These are phyloP conservation scores for Fusarium sp. DNA, from an alignment of 2,329 filamentous ascomycete genomes.

Conservation along the genomic window DNA sequence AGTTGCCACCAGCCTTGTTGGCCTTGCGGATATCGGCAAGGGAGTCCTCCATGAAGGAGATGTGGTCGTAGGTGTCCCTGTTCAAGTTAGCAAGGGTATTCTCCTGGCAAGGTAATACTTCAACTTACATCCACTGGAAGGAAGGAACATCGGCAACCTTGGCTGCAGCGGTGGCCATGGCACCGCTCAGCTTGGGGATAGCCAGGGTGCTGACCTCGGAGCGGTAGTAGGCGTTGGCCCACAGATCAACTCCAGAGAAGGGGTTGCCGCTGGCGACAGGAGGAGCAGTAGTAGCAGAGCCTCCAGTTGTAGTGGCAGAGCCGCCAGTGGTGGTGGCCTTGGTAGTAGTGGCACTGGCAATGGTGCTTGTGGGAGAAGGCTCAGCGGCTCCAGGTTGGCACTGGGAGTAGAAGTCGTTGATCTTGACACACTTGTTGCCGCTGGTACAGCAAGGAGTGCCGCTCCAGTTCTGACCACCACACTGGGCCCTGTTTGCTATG, in stretches of 20 bases:
- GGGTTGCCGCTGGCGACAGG: conserved; percentile 62
- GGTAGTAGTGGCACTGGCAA: conserved; percentile 26
- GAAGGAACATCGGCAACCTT: conserved; percentile 64
- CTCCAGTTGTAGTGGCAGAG: conserved; percentile 12
- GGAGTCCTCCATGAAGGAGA: conserved; percentile 58
- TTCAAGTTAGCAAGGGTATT: conserved; percentile 12
- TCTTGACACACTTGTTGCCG: conserved; percentile 40
- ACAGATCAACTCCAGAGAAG: conserved; percentile 61
- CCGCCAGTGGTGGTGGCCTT: conserved; percentile 2
- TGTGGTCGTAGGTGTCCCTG: conserved; percentile 62
- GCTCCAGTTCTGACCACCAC: conserved; percentile 58
- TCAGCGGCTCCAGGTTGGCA: conserved; percentile 32
- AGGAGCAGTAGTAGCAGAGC: conserved; percentile 37
- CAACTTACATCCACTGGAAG: conserved; percentile 63
- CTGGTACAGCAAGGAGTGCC: conserved; percentile 58
- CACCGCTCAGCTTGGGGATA: conserved; percentile 69
- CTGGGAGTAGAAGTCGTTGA: conserved; percentile 43
- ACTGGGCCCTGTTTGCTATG: conserved; percentile 51
- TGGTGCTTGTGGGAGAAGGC: conserved; percentile 26
- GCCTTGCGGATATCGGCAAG: conserved; percentile 57
- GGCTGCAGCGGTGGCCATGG: conserved; percentile 63
- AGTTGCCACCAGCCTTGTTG: conserved; percentile 52
- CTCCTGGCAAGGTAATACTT: no score
- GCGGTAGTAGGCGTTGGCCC: conserved; percentile 67
- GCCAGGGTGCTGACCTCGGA: conserved; percentile 66